These are phyloP conservation scores for Neurospora sp. DNA, from an alignment of 495 filamentous ascomycete species.

Conservation along the genomic window DNA sequence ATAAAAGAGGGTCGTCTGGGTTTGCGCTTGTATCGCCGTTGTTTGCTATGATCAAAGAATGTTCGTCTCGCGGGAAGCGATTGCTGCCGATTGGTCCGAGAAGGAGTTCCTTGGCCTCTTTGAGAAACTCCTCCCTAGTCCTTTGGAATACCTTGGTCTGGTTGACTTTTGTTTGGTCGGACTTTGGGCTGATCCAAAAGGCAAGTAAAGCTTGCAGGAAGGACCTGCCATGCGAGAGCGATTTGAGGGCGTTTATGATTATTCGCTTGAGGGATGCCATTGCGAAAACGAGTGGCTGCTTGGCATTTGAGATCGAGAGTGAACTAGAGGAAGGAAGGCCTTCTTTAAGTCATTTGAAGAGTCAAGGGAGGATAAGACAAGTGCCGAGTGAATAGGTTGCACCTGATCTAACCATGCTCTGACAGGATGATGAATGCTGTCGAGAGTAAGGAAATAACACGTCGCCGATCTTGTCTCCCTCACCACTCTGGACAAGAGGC, in stretches of 20 bases:
- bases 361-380: neutral
- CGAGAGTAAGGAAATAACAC: neutral
- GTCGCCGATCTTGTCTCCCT: neutral
- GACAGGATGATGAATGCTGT: neutral
- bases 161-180: constrained; percentile 8
- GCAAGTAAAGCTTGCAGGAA: constrained; percentile 41
- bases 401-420: neutral
- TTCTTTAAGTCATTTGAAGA: constrained; percentile 17
- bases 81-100: constrained; percentile 23
- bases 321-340: neutral
- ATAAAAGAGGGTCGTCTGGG: constrained; percentile 20
- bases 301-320: constrained; percentile 23
- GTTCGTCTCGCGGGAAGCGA: neutral
- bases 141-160: neutral
- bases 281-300: constrained; percentile 34
- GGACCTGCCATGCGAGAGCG: constrained; percentile 41
- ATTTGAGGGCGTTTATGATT: constrained; percentile 34
- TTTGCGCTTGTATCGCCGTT: neutral
- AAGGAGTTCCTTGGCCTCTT: constrained; percentile 27
- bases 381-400: neutral
- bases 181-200: constrained; percentile 35
- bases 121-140: constrained; percentile 19
- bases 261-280: constrained; percentile 37
- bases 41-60: neutral
- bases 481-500: neutral